These are phyloP conservation scores for Thuidium tamariscinum DNA, from an alignment of 225 moss, liverwort and hornwort genomes.

Conservation along the genomic window DNA sequence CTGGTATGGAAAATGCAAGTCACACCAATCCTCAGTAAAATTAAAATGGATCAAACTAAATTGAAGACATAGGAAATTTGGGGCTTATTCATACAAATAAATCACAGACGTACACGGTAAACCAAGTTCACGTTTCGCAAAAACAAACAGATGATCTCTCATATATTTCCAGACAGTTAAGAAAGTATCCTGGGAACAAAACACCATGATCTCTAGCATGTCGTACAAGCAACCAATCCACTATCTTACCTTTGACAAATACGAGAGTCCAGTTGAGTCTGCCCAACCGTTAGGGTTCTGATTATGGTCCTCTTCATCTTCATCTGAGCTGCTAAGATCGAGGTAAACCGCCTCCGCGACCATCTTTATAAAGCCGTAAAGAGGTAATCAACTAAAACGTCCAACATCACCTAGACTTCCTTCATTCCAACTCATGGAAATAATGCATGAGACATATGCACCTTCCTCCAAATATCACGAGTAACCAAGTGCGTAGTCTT, in stretches of 20 bases:
- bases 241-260: constrained; percentile 23
- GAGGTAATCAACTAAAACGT: background rate
- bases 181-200: background rate
- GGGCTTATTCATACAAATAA: background rate
- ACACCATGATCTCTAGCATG: background rate
- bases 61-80: background rate
- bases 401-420: background rate
- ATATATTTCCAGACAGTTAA: background rate
- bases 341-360: constrained; percentile 20
- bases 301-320: constrained; percentile 25
- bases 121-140: background rate
- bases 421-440: background rate
- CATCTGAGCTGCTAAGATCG: constrained; percentile 45
- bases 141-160: background rate
- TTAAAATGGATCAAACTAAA: background rate
- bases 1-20: background rate
- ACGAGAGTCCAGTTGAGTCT: background rate
- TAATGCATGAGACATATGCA: background rate
- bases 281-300: background rate
- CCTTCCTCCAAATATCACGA: background rate
- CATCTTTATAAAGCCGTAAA: constrained; percentile 8
- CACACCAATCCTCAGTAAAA: background rate
- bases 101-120: background rate
- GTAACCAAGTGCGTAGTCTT: background rate
- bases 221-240: background rate